Conservation (phyloP, 2,329 filamentous ascomycete genomes). For the Coniella vitis region DNA sequence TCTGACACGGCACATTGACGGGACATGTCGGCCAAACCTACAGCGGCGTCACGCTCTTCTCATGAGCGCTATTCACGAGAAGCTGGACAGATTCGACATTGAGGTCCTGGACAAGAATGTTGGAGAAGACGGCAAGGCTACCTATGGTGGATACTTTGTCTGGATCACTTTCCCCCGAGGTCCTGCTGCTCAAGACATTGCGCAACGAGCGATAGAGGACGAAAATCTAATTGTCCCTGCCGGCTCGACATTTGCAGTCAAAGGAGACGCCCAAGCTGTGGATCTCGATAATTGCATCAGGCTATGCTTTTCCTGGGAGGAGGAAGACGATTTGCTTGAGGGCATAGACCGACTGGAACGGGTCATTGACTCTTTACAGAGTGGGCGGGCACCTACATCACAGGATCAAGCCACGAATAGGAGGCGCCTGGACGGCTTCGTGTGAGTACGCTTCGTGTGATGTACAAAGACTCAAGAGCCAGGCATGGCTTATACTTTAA, state of each 20-base stretch:
- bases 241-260: conserved; percentile 64
- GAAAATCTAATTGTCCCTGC: conserved; percentile 62
- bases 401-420: background rate
- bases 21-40: conserved; percentile 37
- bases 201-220: conserved; percentile 49
- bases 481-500: too few relatives aligned
- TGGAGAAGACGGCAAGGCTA: conserved; percentile 37
- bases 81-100: conserved; percentile 59
- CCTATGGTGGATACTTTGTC: conserved; percentile 79
- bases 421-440: conserved; percentile 8
- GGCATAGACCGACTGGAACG: conserved; percentile 46
- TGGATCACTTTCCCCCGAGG: conserved; percentile 61
- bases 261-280: conserved; percentile 44
- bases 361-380: conserved; percentile 15
- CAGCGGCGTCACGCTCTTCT: conserved; percentile 43
- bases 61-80: conserved; percentile 48
- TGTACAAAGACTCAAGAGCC: background rate
- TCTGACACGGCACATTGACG: conserved; percentile 37
- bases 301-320: conserved; percentile 68
- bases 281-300: conserved; percentile 55
- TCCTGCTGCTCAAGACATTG: conserved; percentile 49
- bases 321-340: conserved; percentile 57
- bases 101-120: conserved; percentile 30
- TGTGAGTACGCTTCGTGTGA: conserved; percentile 11
- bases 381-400: background rate